Evolutionary conservation across 352 stramenopile genomes (phyloP).

Genomic region (Pythium sp.): DNA sequence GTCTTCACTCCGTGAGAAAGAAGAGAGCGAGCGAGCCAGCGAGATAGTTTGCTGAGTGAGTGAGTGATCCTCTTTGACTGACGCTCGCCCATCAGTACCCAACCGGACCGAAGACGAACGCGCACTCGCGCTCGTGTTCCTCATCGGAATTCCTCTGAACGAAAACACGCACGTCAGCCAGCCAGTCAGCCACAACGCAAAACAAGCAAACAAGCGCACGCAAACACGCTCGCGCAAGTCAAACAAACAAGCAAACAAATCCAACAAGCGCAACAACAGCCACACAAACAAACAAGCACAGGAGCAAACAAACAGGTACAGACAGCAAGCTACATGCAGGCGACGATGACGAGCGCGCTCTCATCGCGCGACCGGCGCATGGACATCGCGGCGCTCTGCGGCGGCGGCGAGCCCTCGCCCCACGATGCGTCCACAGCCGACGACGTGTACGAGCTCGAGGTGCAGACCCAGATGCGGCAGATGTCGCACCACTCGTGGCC

Average conservation of each 20-base stretch:
- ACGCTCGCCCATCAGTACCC: background rate
- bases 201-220: background rate
- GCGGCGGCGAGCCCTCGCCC: background rate
- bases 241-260: background rate
- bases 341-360: background rate
- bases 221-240: background rate
- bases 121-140: background rate
- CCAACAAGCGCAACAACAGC: background rate
- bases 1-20: background rate
- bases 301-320: background rate
- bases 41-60: no score
- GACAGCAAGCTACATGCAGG: background rate
- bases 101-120: background rate
- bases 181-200: conserved; percentile 4
- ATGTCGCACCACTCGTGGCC: conserved; percentile 16
- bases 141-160: conserved; percentile 4
- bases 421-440: background rate
- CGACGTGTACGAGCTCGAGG: conserved; percentile 8
- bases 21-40: background rate
- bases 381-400: conserved; percentile 16
- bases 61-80: conserved; percentile 1
- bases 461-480: conserved; percentile 10
- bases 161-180: conserved; percentile 2
- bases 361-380: conserved; percentile 13
- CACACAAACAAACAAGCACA: background rate